Evolutionary conservation across 2,329 filamentous ascomycete genomes (phyloP).

Genomic region (Ilyonectria sp.): DNA sequence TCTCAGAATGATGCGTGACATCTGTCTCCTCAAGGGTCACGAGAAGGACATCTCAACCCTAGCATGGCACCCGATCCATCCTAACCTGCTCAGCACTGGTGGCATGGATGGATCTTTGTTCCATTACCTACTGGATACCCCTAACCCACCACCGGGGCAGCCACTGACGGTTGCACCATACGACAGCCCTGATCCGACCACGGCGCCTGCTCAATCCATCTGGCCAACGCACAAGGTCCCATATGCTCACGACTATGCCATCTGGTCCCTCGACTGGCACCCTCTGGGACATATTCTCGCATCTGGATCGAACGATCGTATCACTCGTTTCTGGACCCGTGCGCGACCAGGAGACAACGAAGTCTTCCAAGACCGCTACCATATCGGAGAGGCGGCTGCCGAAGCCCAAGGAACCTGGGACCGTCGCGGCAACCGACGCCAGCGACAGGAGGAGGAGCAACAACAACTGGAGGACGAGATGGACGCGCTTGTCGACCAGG

Average conservation of each 20-base stretch:
- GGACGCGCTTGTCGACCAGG: conserved; percentile 91
- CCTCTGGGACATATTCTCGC: conserved; percentile 95
- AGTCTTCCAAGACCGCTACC: conserved; percentile 90
- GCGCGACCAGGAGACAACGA: conserved; percentile 89
- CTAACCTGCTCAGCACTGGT: conserved; percentile 90
- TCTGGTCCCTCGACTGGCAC: conserved; percentile 99
- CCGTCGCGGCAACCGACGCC: conserved; percentile 81
- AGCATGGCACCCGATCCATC: conserved; percentile 93
- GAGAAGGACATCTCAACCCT: conserved; percentile 96
- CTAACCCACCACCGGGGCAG: conserved; percentile 84
- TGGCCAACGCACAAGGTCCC: conserved; percentile 90
- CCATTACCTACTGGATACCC: conserved; percentile 97
- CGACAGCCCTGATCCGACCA: conserved; percentile 84
- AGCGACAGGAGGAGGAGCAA: conserved; percentile 92
- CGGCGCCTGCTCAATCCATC: conserved; percentile 89
- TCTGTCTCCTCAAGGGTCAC: conserved; percentile 92
- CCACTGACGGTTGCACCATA: conserved; percentile 84
- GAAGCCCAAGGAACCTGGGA: conserved; percentile 97
- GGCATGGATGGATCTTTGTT: conserved; percentile 91
- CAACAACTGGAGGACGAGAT: conserved; percentile 94
- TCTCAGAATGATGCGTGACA: conserved; percentile 97
- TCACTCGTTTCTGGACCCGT: conserved; percentile 97
- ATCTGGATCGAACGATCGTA: conserved; percentile 95
- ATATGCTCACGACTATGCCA: conserved; percentile 93
- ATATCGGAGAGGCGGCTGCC: conserved; percentile 93